Evolutionary conservation across 305 asterid species (phyloP), one percentile per base, ranked within the genome.

Genomic region (Solanum hybrid): DNA sequence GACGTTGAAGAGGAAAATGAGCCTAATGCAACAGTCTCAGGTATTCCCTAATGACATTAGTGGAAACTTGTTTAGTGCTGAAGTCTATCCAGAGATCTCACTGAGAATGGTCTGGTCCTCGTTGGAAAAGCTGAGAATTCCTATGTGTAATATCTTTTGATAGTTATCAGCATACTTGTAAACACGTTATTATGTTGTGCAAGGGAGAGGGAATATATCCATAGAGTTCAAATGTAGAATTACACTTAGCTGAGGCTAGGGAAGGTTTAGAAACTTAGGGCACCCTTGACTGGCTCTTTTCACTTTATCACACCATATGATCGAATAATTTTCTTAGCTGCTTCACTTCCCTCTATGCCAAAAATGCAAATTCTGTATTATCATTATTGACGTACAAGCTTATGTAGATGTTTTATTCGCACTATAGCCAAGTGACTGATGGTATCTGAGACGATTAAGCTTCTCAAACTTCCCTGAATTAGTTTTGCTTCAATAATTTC

Each of bases 1-100:
- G 95, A 94, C 89, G 94, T 93, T 39, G 89, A 33, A 22, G 95
- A 51, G 77, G 73, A 80, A 78, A 51, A 51, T 89, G 86, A 95
- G 90, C 95, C 90, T 37, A 90, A 86, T 36, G 86, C 94, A 77
- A 93, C 96, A 29, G 94, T 94, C 82, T 95, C 98, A 92, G 99
- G 99, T 97, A 92, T 73, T 34, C 39, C 39, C 73, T 38, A 29
- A 26, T 89, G 81, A 11, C 82, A 61, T 73, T 51, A 13, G 15
- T 86, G 33, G 68, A 79, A 82, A 31, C 36, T 87, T 26, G 24
- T 83, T 15, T 82, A n/a, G n/a, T 41, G 24, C 68, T 38, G 68
- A 81, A 38, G n/a, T 61, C 26, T 20, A 31, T 82, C 68, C n/a
- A 82, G 70, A 82, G 37, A 24, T 26, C 36, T 41, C 72, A 17